phyloP scores from a whole-genome alignment of 805 yeast species.

The Candida maltosa region DNA sequence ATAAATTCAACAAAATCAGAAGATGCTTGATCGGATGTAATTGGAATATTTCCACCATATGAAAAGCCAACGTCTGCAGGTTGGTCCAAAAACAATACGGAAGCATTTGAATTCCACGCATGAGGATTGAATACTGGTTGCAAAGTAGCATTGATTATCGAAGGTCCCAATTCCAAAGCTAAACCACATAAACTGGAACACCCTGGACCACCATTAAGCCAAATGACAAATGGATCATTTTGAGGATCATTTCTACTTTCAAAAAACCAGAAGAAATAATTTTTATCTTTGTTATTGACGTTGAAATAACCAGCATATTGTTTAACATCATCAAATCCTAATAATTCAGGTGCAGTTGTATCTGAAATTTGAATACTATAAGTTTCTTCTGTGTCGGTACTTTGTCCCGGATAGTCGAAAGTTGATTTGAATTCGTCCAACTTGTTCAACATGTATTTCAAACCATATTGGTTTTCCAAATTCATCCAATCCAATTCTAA shows the following conservation, averaged over 20 bases:
- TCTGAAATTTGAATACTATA: background rate
- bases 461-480: no score
- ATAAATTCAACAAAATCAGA: slow-evolving; percentile 25
- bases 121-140: slow-evolving; percentile 17
- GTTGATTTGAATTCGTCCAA: no score
- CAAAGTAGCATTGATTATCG: slow-evolving; percentile 12
- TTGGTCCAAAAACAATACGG: slow-evolving; percentile 33
- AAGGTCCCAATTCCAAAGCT: slow-evolving; percentile 19
- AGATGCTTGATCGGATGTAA: slow-evolving; percentile 21
- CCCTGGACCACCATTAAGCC: slow-evolving; percentile 23
- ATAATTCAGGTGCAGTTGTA: slow-evolving; percentile 19
- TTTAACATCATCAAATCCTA: slow-evolving; percentile 30
- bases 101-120: slow-evolving; percentile 22
- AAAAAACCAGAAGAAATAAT: slow-evolving; percentile 36
- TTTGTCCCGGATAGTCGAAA: no score
- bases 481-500: no score
- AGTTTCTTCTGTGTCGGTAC: background rate
- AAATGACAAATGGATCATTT: slow-evolving; percentile 19
- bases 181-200: slow-evolving; percentile 17
- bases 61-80: slow-evolving; percentile 26
- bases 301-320: slow-evolving; percentile 33
- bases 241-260: slow-evolving; percentile 31
- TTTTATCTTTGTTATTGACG: slow-evolving; percentile 24
- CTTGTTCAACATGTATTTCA: no score
- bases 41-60: slow-evolving; percentile 14